Conservation (phyloP, 1,284 basidiomycete genomes). For the Ganoderma sp. region DNA sequence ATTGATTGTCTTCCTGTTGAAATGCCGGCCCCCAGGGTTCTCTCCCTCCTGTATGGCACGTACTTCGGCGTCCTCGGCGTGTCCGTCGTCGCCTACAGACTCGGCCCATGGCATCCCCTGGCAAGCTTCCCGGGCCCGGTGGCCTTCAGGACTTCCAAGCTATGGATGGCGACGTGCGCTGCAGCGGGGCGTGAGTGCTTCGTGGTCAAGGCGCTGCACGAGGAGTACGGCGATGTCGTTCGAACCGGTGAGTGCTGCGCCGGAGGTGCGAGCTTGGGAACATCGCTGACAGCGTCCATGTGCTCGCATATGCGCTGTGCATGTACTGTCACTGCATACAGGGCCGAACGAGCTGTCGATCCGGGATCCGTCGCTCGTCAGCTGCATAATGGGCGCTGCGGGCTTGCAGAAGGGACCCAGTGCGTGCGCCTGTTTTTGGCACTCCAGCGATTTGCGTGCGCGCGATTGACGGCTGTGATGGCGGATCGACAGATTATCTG, state of each 20-base stretch:
- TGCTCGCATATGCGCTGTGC: background rate
- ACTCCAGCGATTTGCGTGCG: background rate
- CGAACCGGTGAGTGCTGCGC: conserved; percentile 9
- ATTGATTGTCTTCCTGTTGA: background rate
- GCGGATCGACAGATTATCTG: conserved; percentile 1
- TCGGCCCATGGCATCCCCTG: conserved; percentile 42
- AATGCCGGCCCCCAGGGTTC: background rate
- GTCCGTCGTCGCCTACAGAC: conserved; percentile 33
- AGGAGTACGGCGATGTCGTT: conserved; percentile 17
- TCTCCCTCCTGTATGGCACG: conserved; percentile 7
- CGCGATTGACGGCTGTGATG: background rate
- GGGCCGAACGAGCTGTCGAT: conserved; percentile 24
- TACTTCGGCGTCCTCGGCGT: conserved; percentile 25
- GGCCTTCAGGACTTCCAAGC: conserved; percentile 28
- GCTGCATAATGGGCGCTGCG: conserved; percentile 6
- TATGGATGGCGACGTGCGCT: conserved; percentile 29
- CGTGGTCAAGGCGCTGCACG: conserved; percentile 12
- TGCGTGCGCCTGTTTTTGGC: conserved; percentile 1
- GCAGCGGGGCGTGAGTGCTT: conserved; percentile 5
- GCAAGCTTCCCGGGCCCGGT: conserved; percentile 40
- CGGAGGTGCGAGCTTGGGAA: background rate
- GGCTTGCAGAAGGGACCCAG: conserved; percentile 18
- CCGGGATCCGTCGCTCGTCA: conserved; percentile 13
- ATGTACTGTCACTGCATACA: background rate
- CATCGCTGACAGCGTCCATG: background rate